Percentiles rank a stretch among this genome's conserved stretches.
Evolutionary conservation across 2,329 filamentous ascomycete species (phyloP).

Genomic region (Taxawa tesnikishii): DNA sequence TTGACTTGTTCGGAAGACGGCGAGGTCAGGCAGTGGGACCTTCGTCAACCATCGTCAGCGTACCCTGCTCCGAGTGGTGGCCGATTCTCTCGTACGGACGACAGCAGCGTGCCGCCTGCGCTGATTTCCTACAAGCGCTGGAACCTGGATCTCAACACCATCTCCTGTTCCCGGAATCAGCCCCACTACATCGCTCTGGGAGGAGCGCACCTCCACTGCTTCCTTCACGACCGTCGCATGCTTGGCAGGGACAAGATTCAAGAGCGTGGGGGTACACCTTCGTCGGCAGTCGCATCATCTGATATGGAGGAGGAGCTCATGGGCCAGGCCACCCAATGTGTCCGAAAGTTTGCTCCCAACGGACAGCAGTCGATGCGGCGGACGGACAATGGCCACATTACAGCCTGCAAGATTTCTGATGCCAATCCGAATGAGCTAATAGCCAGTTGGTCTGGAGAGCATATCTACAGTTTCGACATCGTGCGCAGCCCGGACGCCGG

Average conservation of each 20-base stretch:
- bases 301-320: constrained; percentile 41
- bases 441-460: constrained; percentile 56
- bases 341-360: constrained; percentile 52
- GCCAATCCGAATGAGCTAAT: constrained; percentile 55
- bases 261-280: constrained; percentile 39
- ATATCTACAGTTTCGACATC: constrained; percentile 52
- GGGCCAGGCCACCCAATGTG: constrained; percentile 50
- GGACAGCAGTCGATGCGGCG: constrained; percentile 42
- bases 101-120: constrained; percentile 45
- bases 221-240: constrained; percentile 58
- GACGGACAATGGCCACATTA: constrained; percentile 51
- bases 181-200: constrained; percentile 59
- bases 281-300: constrained; percentile 27
- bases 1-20: constrained; percentile 59
- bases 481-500: constrained; percentile 44
- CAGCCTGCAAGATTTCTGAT: constrained; percentile 59
- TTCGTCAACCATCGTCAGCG: constrained; percentile 51
- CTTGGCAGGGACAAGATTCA: constrained; percentile 44
- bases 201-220: constrained; percentile 56
- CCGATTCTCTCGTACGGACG: constrained; percentile 30
- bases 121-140: constrained; percentile 55
- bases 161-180: constrained; percentile 54
- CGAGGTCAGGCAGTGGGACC: constrained; percentile 57
- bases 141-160: constrained; percentile 52
- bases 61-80: constrained; percentile 46